These are phyloP conservation scores for Fusarium continuum DNA, from an alignment of 2,329 filamentous ascomycete species.

Conservation along the genomic window DNA sequence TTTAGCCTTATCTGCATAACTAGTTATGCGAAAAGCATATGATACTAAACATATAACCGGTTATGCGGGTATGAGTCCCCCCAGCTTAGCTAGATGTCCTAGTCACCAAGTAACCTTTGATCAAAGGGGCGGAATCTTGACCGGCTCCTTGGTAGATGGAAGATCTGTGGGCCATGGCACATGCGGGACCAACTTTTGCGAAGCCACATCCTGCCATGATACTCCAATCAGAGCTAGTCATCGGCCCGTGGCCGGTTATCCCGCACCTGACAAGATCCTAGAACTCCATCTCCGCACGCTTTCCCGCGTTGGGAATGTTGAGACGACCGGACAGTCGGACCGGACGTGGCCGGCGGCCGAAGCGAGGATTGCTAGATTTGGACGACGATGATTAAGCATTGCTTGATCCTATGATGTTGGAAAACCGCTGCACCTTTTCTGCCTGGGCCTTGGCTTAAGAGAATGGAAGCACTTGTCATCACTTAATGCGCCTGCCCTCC, in stretches of 20 bases:
- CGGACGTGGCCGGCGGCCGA: constrained; percentile 5
- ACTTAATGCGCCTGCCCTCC: not conserved
- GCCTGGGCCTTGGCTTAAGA: not conserved
- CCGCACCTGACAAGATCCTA: not conserved
- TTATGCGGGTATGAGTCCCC: too few relatives aligned
- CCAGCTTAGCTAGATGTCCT: too few relatives aligned
- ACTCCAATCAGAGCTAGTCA: not conserved
- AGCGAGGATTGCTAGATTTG: not conserved
- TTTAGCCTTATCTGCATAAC: too few relatives aligned
- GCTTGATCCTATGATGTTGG: not conserved
- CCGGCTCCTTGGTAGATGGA: too few relatives aligned
- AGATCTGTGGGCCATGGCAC: too few relatives aligned
- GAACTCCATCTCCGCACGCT: constrained; percentile 4
- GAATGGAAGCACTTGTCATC: not conserved
- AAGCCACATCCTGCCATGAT: too few relatives aligned
- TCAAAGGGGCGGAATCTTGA: too few relatives aligned
- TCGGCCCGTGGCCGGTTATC: not conserved
- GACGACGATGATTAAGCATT: not conserved
- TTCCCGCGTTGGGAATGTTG: constrained; percentile 23
- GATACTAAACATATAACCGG: too few relatives aligned
- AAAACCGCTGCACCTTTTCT: not conserved
- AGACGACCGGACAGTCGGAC: constrained; percentile 25
- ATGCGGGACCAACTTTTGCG: too few relatives aligned
- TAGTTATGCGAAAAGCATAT: too few relatives aligned
- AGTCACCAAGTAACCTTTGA: too few relatives aligned